Evolutionary conservation across 2,329 filamentous ascomycete genomes (phyloP).

Genomic region (Pleoardoris graminearum): DNA sequence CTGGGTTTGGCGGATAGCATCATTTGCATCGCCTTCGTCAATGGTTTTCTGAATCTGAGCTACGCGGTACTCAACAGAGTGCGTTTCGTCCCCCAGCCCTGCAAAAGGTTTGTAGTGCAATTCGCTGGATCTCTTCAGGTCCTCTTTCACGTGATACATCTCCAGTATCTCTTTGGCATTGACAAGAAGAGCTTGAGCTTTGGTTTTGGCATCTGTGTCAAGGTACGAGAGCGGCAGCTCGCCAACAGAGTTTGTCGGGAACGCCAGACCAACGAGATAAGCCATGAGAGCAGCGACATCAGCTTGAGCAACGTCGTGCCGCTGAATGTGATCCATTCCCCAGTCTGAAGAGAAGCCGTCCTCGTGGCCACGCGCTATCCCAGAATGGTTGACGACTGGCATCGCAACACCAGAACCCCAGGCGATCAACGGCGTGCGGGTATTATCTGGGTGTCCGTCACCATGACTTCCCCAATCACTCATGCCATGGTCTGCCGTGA

Average conservation of each 20-base stretch:
- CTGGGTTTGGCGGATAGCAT: slow-evolving; percentile 78
- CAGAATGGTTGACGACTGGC: slow-evolving; percentile 62
- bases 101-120: slow-evolving; percentile 77
- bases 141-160: slow-evolving; percentile 95
- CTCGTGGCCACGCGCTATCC: slow-evolving; percentile 78
- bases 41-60: slow-evolving; percentile 71
- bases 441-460: slow-evolving; percentile 96
- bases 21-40: slow-evolving; percentile 65
- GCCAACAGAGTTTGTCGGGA: slow-evolving; percentile 94
- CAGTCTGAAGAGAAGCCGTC: slow-evolving; percentile 86
- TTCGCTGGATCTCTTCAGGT: slow-evolving; percentile 74
- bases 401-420: slow-evolving; percentile 92
- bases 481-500: slow-evolving; percentile 98
- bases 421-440: slow-evolving; percentile 84
- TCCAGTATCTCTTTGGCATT: slow-evolving; percentile 89
- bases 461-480: slow-evolving; percentile 99
- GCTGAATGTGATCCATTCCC: slow-evolving; percentile 75
- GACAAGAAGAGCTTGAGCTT: slow-evolving; percentile 80
- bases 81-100: slow-evolving; percentile 65
- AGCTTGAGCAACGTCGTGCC: slow-evolving; percentile 91
- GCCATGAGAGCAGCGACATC: slow-evolving; percentile 96
- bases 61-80: slow-evolving; percentile 69
- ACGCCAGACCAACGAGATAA: slow-evolving; percentile 83
- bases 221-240: slow-evolving; percentile 86
- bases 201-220: slow-evolving; percentile 70